Base-by-base conservation (phyloP, 306 rosid species). In the Dalbergia oliveri region DNA sequence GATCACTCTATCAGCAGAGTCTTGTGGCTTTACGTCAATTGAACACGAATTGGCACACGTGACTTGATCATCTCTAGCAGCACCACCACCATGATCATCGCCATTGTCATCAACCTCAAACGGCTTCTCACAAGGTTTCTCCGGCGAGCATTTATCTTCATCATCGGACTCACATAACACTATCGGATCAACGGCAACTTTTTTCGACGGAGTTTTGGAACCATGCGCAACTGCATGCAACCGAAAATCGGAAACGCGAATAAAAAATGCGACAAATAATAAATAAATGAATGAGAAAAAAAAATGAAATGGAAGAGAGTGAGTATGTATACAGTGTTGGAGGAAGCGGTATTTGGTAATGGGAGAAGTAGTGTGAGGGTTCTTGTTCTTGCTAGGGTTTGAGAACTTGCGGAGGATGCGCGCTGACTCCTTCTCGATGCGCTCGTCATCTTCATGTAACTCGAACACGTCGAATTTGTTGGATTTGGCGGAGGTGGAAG, bases 391-490 rank as follows among this genome's bases (percentile, higher is more conserved):
- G 6, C 41, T 88, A 82, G 85, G 87, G 87, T 82, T 86, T 66
- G 8, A 3, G 49, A 84, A 85, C 59, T 83, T 82, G 69, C 15
- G 2, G 5, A 33, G 4, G 23, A 76, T 72, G 26, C 35, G 84
- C 56, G 12, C 31, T 15, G 87, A 77, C 10, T 13, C 14, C n/a
- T 61, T 75, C 66, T 82, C 89, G 62, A 73, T 8, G 16, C 4
- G 56, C 34, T 49, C 72, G 15, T 86, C 91, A 21, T 89, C 89
- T 18, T 66, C 83, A 77, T 47, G 47, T 79, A 91, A 89, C 26
- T 91, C 93, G 88, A 88, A 91, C 18, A 84, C 88, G 4, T 77
- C 43, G 78, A 89, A 87, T 76, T 87, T 88, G 44, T 71, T 80
- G 5, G 58, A 45, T 9, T 86, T 37, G 23, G 87, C 71, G 49